phyloP scores from a whole-genome alignment of 768 basidiomycete species.

The Amanita muscaria region DNA sequence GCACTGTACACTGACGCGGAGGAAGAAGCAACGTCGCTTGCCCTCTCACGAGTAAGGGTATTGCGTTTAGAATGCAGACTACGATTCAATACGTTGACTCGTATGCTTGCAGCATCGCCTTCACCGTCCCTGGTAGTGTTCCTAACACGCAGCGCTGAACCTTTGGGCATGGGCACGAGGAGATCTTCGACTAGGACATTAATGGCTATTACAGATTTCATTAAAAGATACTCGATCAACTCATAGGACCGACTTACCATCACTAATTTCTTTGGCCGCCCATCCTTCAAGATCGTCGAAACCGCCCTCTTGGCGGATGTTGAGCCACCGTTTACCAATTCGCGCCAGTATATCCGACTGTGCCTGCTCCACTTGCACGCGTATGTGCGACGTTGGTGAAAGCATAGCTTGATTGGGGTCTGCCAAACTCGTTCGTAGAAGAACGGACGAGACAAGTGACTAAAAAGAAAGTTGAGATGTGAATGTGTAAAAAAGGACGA shows the following conservation, averaged over 20 bases:
- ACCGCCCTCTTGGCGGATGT: constrained; percentile 64
- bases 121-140: constrained; percentile 26
- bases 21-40: constrained; percentile 14
- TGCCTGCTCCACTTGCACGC: constrained; percentile 66
- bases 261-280: constrained; percentile 82
- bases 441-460: constrained; percentile 65
- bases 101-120: constrained; percentile 35
- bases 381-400: constrained; percentile 58
- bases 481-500: not conserved
- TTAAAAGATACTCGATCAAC: not conserved
- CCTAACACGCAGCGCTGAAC: constrained; percentile 15
- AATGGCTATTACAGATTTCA: constrained; percentile 42
- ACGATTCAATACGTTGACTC: constrained; percentile 33
- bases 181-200: constrained; percentile 77
- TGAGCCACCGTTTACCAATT: constrained; percentile 73
- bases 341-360: constrained; percentile 59
- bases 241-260: constrained; percentile 40
- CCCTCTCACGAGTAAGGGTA: constrained; percentile 6
- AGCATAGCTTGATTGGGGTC: constrained; percentile 56
- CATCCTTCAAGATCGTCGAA: constrained; percentile 80
- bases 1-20: constrained; percentile 39
- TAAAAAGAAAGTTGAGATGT: constrained; percentile 18
- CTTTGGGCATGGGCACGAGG: constrained; percentile 32
- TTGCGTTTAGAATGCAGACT: constrained; percentile 18
- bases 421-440: constrained; percentile 58